Conservation (phyloP, 2,329 filamentous ascomycete genomes). For the Cercospora brassicicola region DNA sequence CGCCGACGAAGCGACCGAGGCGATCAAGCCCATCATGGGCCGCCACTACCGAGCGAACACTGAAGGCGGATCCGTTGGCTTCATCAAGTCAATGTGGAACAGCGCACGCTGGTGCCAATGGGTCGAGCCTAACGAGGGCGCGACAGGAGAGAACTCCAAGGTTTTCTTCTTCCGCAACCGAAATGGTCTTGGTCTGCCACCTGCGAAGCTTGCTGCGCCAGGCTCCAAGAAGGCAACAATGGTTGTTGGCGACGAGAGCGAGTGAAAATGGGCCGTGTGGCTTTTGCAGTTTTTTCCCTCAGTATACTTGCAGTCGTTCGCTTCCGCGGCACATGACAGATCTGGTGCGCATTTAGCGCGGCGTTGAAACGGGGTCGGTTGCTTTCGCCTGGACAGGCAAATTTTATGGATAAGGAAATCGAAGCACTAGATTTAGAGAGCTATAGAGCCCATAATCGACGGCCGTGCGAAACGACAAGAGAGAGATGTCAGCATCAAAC, state of each 20-base stretch:
- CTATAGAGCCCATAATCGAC: conserved; percentile 11
- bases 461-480: conserved; percentile 6
- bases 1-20: conserved; percentile 89
- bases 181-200: conserved; percentile 74
- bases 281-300: conserved; percentile 4
- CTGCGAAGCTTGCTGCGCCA: conserved; percentile 38
- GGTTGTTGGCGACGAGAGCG: conserved; percentile 23
- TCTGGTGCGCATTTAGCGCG: conserved; percentile 25
- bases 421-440: conserved; percentile 17
- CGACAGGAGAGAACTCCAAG: conserved; percentile 75
- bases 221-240: conserved; percentile 21
- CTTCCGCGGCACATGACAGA: conserved; percentile 15
- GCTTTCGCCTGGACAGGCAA: conserved; percentile 2
- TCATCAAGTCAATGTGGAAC: conserved; percentile 79
- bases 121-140: conserved; percentile 87
- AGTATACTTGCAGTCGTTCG: conserved; percentile 23
- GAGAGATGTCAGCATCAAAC: neutral
- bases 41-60: conserved; percentile 86
- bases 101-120: conserved; percentile 88
- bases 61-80: conserved; percentile 73
- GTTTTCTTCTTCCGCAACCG: conserved; percentile 94
- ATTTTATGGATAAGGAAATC: neutral
- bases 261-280: conserved; percentile 6
- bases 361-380: conserved; percentile 18
- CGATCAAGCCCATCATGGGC: conserved; percentile 94